Base-by-base conservation (phyloP, 1,284 basidiomycete species). In the Uromyces viciae-fabae region DNA sequence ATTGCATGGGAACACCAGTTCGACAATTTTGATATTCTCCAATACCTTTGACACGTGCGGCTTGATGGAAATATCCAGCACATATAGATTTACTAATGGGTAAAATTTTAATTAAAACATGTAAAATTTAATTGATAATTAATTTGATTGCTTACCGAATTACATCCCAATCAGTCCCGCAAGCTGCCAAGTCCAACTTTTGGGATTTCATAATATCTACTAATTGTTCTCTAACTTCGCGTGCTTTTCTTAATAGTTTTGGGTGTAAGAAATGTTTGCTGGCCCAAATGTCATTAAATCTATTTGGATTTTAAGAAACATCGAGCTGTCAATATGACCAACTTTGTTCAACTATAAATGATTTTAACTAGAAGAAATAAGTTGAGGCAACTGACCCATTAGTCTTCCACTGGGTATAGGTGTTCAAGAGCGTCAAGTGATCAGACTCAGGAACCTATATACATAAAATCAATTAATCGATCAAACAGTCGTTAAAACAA, bases 161-260 rank as follows among this genome's bases (percentile, higher is more conserved):
- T 28, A 95, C 87, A 85, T 99, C 97, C 88, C 95, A 99, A 86
- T 99, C 95, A 0, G 94, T 98, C 1, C 94, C 94, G 68, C 92
- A 93, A 4, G 94, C 93, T 82, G 94, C 89, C 25, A 95, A 87
- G 52, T 92, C 91, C 90, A 99, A 93, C 88, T 97, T 98, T 87
- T 98, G 95, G 86, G 93, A 91, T 86, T 96, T 94, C 94, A 98
- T 97, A 86, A 99, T 99, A 85, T 99, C 97, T 86, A 98, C 94
- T 33, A 99, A 89, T 87, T 99, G 97, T 4, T 90, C 90, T 43
- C 97, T 91, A n/a, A 99, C 97, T 87, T 99, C 97, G 36, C 95
- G 89, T 0, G 94, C 94, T 86, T 99, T 99, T 74, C 95, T 89
- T 36, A 99, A 89, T 52, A 98, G 89, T 86, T 99, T 99, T 0